Percentiles rank a stretch among this genome's conserved stretches.
These are phyloP conservation scores for Hordeum pubiflorum DNA, from an alignment of 202 grass and related monocot species.

Conservation along the genomic window DNA sequence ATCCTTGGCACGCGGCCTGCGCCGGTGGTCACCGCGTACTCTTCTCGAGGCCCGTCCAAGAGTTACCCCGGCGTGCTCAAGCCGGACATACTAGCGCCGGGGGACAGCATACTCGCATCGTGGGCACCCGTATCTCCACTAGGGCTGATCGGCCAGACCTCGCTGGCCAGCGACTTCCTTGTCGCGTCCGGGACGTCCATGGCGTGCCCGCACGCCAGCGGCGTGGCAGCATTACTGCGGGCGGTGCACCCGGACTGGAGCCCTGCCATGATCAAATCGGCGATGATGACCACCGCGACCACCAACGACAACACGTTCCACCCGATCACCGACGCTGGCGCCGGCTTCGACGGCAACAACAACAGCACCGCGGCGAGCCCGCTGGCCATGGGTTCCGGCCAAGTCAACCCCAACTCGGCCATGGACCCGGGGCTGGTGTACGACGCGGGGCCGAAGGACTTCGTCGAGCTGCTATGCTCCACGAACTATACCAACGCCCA, in stretches of 20 bases:
- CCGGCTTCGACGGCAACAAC: background rate
- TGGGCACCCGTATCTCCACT: slow-evolving; percentile 8
- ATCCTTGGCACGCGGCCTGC: slow-evolving; percentile 40
- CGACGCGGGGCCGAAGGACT: slow-evolving; percentile 45
- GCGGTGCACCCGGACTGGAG: slow-evolving; percentile 49
- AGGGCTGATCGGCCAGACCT: slow-evolving; percentile 9
- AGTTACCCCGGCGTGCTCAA: slow-evolving; percentile 68
- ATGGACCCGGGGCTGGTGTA: slow-evolving; percentile 70
- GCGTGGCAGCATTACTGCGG: slow-evolving; percentile 55
- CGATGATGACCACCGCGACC: slow-evolving; percentile 72
- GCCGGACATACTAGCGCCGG: slow-evolving; percentile 61
- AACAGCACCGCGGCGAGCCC: slow-evolving; percentile 36
- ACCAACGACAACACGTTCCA: slow-evolving; percentile 35
- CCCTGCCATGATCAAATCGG: slow-evolving; percentile 70
- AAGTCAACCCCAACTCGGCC: slow-evolving; percentile 60
- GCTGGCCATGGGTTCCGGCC: slow-evolving; percentile 57
- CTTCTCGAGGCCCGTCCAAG: slow-evolving; percentile 47
- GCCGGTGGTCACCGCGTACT: slow-evolving; percentile 36
- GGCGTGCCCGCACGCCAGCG: slow-evolving; percentile 67
- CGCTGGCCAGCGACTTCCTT: slow-evolving; percentile 4
- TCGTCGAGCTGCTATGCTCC: slow-evolving; percentile 50
- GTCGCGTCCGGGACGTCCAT: slow-evolving; percentile 66
- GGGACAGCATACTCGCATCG: slow-evolving; percentile 43
- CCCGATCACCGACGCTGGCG: slow-evolving; percentile 37
- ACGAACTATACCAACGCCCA: slow-evolving; percentile 59